Conservation (phyloP, 495 filamentous ascomycete genomes). For the Beverwykella pulmonaria region DNA sequence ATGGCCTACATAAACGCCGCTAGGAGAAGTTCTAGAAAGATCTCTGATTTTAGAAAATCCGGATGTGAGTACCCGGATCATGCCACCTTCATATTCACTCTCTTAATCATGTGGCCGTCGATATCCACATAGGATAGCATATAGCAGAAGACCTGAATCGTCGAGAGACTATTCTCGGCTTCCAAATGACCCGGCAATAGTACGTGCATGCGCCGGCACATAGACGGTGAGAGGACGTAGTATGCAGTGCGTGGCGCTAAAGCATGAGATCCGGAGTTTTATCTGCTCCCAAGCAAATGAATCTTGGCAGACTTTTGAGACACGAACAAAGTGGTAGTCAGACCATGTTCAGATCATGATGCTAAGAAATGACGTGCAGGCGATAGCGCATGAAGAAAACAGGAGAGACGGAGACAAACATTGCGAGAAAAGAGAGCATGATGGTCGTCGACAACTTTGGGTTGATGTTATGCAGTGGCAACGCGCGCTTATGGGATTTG, state of each 20-base stretch:
- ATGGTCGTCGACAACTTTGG: not conserved
- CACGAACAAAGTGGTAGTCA: not conserved
- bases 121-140: too few relatives aligned
- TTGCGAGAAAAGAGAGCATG: not conserved
- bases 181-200: too few relatives aligned
- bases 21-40: not conserved
- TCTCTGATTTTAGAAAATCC: not conserved
- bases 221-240: too few relatives aligned
- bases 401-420: not conserved
- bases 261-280: not conserved
- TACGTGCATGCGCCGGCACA: too few relatives aligned
- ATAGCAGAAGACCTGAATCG: too few relatives aligned
- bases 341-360: not conserved
- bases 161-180: too few relatives aligned
- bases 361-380: constrained; percentile 8
- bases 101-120: too few relatives aligned
- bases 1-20: too few relatives aligned
- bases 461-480: not conserved
- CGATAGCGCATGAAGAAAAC: constrained; percentile 3
- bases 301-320: not conserved
- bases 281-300: not conserved
- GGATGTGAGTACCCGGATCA: not conserved
- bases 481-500: not conserved
- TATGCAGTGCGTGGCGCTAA: too few relatives aligned
- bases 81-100: too few relatives aligned